A percentile compares a stretch with the other conserved stretches of the same genome.
These are phyloP conservation scores for Acanthamoeba castellanii DNA, from an alignment of 208 protist species.

Conservation along the genomic window DNA sequence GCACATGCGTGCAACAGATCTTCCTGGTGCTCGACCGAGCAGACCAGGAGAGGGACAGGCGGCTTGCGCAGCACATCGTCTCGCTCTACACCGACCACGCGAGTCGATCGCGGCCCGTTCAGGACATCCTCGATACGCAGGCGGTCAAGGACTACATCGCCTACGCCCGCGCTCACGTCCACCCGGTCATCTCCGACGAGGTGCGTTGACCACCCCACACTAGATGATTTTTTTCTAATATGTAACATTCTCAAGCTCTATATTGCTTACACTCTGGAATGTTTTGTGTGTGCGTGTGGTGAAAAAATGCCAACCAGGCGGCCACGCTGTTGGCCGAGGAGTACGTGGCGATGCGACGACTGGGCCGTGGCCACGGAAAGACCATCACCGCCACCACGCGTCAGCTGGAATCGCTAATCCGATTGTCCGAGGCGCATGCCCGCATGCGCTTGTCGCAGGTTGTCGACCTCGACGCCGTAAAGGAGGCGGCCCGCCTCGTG, in stretches of 20 bases:
- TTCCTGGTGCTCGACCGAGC: slow-evolving; percentile 95
- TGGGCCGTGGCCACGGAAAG: slow-evolving; percentile 91
- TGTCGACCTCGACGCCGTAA: slow-evolving; percentile 85
- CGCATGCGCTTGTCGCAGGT: slow-evolving; percentile 78
- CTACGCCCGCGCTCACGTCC: slow-evolving; percentile 92
- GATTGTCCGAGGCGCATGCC: slow-evolving; percentile 93
- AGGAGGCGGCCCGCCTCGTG: slow-evolving; percentile 84
- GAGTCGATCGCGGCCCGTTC: neutral
- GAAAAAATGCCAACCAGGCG: neutral
- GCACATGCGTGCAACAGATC: slow-evolving; percentile 73
- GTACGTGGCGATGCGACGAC: slow-evolving; percentile 91
- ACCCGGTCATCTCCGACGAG: slow-evolving; percentile 92
- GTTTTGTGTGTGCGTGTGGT: no score
- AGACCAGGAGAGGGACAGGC: slow-evolving; percentile 93
- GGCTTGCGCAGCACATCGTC: slow-evolving; percentile 97
- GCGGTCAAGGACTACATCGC: slow-evolving; percentile 94
- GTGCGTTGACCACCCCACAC: slow-evolving; percentile 84
- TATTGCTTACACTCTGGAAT: neutral
- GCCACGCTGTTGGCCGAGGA: neutral
- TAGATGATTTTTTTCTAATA: no score
- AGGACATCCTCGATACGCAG: slow-evolving; percentile 49
- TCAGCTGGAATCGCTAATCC: slow-evolving; percentile 99
- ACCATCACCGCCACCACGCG: slow-evolving; percentile 98
- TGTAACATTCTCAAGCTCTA: no score
- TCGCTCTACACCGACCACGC: slow-evolving; percentile 92